phyloP scores from a whole-genome alignment of 2,329 filamentous ascomycete species.

The Paraphaeosphaeria minitans region DNA sequence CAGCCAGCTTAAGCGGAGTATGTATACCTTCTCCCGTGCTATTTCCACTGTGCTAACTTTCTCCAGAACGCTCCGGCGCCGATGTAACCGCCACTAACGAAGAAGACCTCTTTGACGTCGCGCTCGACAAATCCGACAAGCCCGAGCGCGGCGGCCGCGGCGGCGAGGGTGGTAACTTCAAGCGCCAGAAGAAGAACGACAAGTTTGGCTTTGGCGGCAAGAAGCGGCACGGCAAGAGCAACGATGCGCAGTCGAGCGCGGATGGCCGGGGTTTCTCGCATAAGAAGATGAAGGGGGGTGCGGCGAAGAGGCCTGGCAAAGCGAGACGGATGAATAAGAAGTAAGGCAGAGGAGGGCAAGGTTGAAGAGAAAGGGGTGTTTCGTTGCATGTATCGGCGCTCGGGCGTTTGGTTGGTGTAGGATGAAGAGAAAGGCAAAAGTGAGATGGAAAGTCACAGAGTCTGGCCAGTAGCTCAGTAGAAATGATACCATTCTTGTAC shows the following conservation, averaged over 20 bases:
- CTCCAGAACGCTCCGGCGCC: constrained; percentile 79
- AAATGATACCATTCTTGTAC: constrained; percentile 4
- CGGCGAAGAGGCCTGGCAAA: constrained; percentile 42
- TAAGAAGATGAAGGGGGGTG: constrained; percentile 78
- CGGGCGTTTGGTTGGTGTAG: constrained; percentile 30
- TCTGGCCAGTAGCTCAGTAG: neutral
- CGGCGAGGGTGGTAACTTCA: constrained; percentile 59
- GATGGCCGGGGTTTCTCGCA: constrained; percentile 81
- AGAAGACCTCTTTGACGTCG: constrained; percentile 88
- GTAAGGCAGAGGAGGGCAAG: constrained; percentile 26
- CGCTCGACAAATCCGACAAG: constrained; percentile 61
- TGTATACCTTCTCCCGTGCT: constrained; percentile 44
- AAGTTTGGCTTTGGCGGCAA: constrained; percentile 97
- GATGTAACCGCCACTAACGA: constrained; percentile 71
- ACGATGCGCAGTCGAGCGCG: constrained; percentile 80
- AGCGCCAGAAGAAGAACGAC: constrained; percentile 91
- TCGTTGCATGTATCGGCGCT: constrained; percentile 30
- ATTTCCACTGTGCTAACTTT: constrained; percentile 24
- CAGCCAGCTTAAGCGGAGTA: constrained; percentile 92
- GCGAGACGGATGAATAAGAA: constrained; percentile 40
- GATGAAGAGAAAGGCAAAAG: constrained; percentile 18
- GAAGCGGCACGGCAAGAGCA: constrained; percentile 89
- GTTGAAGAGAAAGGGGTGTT: neutral
- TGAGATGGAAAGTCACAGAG: constrained; percentile 6
- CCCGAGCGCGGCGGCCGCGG: constrained; percentile 44